Percentiles rank a stretch among this genome's conserved stretches.
These are phyloP conservation scores for Steccherinum ochraceum DNA, from an alignment of 768 basidiomycete species.

Conservation along the genomic window DNA sequence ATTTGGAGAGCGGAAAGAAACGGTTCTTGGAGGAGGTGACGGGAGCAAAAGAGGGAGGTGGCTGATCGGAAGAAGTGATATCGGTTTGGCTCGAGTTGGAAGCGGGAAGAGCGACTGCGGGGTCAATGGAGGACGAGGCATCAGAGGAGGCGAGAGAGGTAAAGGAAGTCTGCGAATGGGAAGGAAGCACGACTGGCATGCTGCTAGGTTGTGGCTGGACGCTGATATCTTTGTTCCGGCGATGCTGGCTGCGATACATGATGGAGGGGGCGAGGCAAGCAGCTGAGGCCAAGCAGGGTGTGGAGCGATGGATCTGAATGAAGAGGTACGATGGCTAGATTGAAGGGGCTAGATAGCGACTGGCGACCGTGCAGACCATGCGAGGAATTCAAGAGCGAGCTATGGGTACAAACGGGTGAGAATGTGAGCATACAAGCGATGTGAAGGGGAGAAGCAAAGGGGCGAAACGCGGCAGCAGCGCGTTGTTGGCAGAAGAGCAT, in stretches of 20 bases:
- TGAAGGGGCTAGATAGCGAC: not conserved
- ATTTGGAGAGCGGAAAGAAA: constrained; percentile 22
- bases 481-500: not conserved
- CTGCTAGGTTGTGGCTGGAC: constrained; percentile 11
- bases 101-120: constrained; percentile 18
- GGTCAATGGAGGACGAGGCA: constrained; percentile 34
- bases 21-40: constrained; percentile 18
- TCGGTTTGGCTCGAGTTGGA: constrained; percentile 34
- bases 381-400: too few species aligned
- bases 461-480: not conserved
- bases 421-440: not conserved
- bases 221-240: constrained; percentile 16
- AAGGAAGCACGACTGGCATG: constrained; percentile 24
- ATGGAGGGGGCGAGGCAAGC: constrained; percentile 3
- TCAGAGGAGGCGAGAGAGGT: constrained; percentile 41
- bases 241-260: constrained; percentile 10
- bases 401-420: not conserved
- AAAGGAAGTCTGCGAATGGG: constrained; percentile 34
- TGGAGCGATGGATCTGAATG: constrained; percentile 1
- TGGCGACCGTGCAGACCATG: not conserved
- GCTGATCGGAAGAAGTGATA: constrained; percentile 37
- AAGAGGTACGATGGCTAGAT: constrained; percentile 9
- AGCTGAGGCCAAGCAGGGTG: constrained; percentile 7
- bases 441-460: not conserved
- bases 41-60: constrained; percentile 21